Evolutionary conservation across 2,329 filamentous ascomycete genomes (phyloP), one percentile per base, ranked within the genome.

Genomic region (Monosporascus sp.): DNA sequence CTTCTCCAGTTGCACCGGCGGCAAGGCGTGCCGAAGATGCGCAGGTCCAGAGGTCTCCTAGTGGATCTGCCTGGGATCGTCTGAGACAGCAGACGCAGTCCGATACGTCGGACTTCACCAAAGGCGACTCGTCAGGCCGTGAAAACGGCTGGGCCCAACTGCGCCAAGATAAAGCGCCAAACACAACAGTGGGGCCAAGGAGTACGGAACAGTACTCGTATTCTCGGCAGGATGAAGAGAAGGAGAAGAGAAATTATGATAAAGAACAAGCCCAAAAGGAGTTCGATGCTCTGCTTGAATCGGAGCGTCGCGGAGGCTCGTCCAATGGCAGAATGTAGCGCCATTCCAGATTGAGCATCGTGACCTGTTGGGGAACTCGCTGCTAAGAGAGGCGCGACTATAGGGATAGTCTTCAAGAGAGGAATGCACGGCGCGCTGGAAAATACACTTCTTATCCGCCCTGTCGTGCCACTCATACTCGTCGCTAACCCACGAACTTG

Each of bases 221-320:
- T 53, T 67, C 68, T 3, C 56, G 58, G 3, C 55, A 63, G 2
- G 74, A 75, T 8, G 70, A 71, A 51, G 72, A 75, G 22, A 70
- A 62, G 53, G 58, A 70, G 52, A 69, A 69, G 41, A 70, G 64
- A 49, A 55, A 60, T 3, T 61, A 66, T 17, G 70, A 70, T 44
- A 78, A 73, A 61, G 70, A 70, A 8, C 70, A 76, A 56, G 77
- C 78, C 6, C 78, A 81, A 54, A 72, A 68, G 54, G 76, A 81
- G 31, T 81, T 80, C 58, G 78, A 81, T 54, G 68, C 67, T 20
- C 66, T 80, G 53, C 52, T 80, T 3, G 77, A 80, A 43, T 66
- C 69, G 16, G 78, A 80, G 52, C 58, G 65, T 48, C 59, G 54
- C n/a, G 63, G 63, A 27, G 59, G 58, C 2, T 54, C 55, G 5